A percentile compares a stretch with the other conserved stretches of the same genome.
Conservation (phyloP, 78 protist species). For the Dictyostelium brefeldianum region DNA sequence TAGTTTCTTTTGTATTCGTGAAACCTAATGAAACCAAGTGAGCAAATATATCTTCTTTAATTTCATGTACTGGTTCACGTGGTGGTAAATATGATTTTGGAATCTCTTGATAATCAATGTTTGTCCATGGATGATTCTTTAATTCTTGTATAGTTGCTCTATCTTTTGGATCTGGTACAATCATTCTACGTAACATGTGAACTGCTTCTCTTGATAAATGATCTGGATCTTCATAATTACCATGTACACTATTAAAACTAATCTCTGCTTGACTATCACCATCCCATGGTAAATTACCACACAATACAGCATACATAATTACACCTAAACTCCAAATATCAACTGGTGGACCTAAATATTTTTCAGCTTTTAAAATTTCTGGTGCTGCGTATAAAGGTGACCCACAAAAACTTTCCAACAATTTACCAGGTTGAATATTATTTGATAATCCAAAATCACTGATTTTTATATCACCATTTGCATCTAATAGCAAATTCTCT, state of each 20-base stretch:
- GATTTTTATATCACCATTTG: conserved; percentile 88
- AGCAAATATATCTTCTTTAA: conserved; percentile 43
- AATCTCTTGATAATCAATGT: conserved; percentile 55
- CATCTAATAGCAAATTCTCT: conserved; percentile 91
- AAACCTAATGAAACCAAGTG: conserved; percentile 65
- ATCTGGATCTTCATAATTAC: conserved; percentile 48
- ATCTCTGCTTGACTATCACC: conserved; percentile 75
- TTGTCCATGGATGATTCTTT: conserved; percentile 76
- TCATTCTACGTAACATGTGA: conserved; percentile 65
- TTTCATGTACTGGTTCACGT: conserved; percentile 69
- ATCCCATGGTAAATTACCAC: conserved; percentile 77
- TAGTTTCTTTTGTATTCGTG: conserved; percentile 30
- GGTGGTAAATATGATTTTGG: conserved; percentile 63
- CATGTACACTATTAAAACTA: conserved; percentile 45
- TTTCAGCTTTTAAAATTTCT: conserved; percentile 85
- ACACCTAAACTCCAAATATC: conserved; percentile 89
- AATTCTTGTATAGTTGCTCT: conserved; percentile 78
- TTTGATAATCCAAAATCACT: conserved; percentile 92
- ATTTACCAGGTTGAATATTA: conserved; percentile 76
- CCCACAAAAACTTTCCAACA: conserved; percentile 88
- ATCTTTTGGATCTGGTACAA: conserved; percentile 59
- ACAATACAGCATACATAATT: conserved; percentile 52
- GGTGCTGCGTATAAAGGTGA: conserved; percentile 93
- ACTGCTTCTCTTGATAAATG: conserved; percentile 59
- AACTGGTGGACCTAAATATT: conserved; percentile 85